phyloP scores from a whole-genome alignment of 805 yeast genomes.

The Metschnikowia picachoensis region DNA sequence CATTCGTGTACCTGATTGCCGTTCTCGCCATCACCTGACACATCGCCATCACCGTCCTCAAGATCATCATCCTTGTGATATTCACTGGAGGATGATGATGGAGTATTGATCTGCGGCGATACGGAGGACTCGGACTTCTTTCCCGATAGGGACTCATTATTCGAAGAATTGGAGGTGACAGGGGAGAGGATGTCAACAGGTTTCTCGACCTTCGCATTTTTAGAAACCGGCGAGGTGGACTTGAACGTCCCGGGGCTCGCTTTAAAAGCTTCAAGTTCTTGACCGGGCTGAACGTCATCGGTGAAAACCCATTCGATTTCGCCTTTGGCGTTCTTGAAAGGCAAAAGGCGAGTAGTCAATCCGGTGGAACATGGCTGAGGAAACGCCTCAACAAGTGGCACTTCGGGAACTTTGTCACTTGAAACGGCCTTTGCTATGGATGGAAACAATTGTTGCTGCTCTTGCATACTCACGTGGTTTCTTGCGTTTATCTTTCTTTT shows the following conservation, averaged over 20 bases:
- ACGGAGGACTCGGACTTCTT: slow-evolving; percentile 10
- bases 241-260: slow-evolving; percentile 6
- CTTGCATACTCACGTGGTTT: neutral
- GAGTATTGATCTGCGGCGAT: slow-evolving; percentile 30
- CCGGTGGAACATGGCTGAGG: slow-evolving; percentile 48
- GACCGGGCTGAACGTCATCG: slow-evolving; percentile 32
- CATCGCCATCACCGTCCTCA: slow-evolving; percentile 7
- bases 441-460: slow-evolving; percentile 13
- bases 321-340: slow-evolving; percentile 49
- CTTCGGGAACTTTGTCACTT: neutral
- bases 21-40: slow-evolving; percentile 12
- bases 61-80: slow-evolving; percentile 17
- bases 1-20: slow-evolving; percentile 36
- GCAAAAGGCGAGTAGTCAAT: slow-evolving; percentile 45
- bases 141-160: slow-evolving; percentile 29
- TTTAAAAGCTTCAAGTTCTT: slow-evolving; percentile 29
- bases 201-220: slow-evolving; percentile 3
- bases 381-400: slow-evolving; percentile 2
- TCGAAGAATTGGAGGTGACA: slow-evolving; percentile 32
- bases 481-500: neutral
- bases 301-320: slow-evolving; percentile 56
- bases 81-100: slow-evolving; percentile 27
- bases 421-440: slow-evolving; percentile 5
- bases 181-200: slow-evolving; percentile 27
- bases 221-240: neutral